Percentiles rank a stretch among this genome's conserved stretches.
Conservation (phyloP, 345 rosid genomes). For the Sisymbrium altissimum region DNA sequence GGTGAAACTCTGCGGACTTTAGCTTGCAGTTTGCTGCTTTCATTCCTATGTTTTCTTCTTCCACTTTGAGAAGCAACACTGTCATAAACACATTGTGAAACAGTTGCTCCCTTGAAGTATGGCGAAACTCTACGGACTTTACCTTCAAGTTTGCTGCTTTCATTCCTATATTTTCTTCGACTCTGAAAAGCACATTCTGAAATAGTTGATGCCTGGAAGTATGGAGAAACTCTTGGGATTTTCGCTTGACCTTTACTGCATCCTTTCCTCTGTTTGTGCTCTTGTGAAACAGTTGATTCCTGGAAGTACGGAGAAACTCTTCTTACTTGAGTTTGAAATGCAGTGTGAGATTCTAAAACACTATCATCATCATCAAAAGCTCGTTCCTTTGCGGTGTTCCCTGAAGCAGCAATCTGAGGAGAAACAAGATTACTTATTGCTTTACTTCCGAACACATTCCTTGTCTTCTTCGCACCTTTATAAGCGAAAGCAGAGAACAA, state of each 20-base stretch:
- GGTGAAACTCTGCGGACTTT: conserved; percentile 37
- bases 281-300: background rate
- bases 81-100: conserved; percentile 4
- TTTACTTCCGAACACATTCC: background rate
- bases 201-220: conserved; percentile 17
- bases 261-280: background rate
- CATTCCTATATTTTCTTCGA: background rate
- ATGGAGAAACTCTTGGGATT: conserved; percentile 34
- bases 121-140: conserved; percentile 35
- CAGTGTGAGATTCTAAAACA: background rate
- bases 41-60: background rate
- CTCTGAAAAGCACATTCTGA: conserved; percentile 5
- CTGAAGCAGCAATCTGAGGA: background rate
- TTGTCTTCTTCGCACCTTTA: background rate
- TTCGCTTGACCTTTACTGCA: background rate
- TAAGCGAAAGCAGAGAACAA: background rate
- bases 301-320: conserved; percentile 26
- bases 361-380: background rate
- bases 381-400: background rate
- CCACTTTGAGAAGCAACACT: background rate
- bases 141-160: background rate
- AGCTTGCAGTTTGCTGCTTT: background rate
- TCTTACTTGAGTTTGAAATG: background rate
- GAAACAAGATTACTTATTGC: background rate
- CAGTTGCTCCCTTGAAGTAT: conserved; percentile 14